Conservation (phyloP, 345 rosid genomes). For the Euclidium syriacum region DNA sequence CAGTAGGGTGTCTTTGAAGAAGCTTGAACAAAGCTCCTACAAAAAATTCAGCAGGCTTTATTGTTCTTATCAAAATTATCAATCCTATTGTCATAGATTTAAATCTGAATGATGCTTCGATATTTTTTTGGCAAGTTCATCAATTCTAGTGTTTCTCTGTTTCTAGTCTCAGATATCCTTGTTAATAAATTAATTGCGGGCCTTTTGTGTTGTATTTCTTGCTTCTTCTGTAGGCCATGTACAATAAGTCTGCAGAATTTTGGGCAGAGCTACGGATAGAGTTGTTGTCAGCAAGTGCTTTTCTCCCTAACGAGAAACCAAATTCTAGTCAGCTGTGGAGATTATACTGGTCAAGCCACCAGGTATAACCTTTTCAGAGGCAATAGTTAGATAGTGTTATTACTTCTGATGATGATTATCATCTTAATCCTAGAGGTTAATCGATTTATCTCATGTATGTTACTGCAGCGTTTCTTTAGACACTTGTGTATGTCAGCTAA, state of each 20-base stretch:
- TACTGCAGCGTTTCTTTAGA: constrained; percentile 90
- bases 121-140: constrained; percentile 12
- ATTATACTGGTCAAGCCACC: constrained; percentile 98
- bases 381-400: not conserved
- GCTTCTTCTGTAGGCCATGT: constrained; percentile 58
- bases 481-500: constrained; percentile 99
- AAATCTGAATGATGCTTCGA: not conserved
- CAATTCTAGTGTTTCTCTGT: constrained; percentile 1
- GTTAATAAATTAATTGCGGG: not conserved
- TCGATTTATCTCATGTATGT: constrained; percentile 14
- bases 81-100: not conserved
- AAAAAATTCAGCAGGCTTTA: constrained; percentile 7
- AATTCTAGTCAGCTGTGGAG: constrained; percentile 92
- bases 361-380: constrained; percentile 43
- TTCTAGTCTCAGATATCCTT: constrained; percentile 12
- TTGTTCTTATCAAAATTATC: constrained; percentile 3
- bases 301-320: constrained; percentile 75
- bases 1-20: not conserved
- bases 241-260: constrained; percentile 91
- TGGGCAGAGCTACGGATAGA: constrained; percentile 99
- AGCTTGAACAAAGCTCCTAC: constrained; percentile 16
- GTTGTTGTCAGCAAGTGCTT: constrained; percentile 73
- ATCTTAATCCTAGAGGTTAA: constrained; percentile 9
- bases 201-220: constrained; percentile 8
- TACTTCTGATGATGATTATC: constrained; percentile 10